Percentiles rank a stretch among this genome's conserved stretches.
Evolutionary conservation across 2,329 filamentous ascomycete species (phyloP).

Genomic region (Trichoderma afroharzianum): DNA sequence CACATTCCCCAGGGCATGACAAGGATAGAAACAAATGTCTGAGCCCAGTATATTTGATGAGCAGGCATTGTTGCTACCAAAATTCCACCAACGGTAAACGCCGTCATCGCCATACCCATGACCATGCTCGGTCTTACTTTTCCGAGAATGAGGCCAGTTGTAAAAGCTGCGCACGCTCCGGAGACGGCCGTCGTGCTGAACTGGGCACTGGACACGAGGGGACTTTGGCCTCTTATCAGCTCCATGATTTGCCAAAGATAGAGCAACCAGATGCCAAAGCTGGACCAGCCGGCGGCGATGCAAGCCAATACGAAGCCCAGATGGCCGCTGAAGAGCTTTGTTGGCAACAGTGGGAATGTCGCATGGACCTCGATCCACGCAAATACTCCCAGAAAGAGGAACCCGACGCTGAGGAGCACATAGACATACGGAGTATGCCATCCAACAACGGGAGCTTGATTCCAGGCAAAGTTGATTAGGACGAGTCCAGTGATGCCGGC

Average conservation of each 20-base stretch:
- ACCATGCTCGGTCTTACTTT: conserved; percentile 29
- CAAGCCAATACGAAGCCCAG: conserved; percentile 47
- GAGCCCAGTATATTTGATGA: conserved; percentile 57
- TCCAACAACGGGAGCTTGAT: conserved; percentile 54
- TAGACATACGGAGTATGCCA: conserved; percentile 54
- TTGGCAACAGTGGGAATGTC: conserved; percentile 3
- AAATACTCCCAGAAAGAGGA: conserved; percentile 50
- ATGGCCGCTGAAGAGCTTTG: conserved; percentile 4
- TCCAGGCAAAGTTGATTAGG: conserved; percentile 61
- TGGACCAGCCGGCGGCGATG: conserved; percentile 46
- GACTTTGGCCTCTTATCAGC: conserved; percentile 35
- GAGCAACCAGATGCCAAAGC: conserved; percentile 46
- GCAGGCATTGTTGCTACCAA: conserved; percentile 44
- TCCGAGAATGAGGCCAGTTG: conserved; percentile 34
- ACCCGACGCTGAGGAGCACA: conserved; percentile 50
- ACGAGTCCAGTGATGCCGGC: conserved; percentile 50
- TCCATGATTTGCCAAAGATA: conserved; percentile 46
- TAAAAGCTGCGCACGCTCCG: conserved; percentile 41
- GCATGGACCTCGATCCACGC: conserved; percentile 45
- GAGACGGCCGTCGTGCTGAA: conserved; percentile 33
- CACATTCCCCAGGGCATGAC: conserved; percentile 17
- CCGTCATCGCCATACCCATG: conserved; percentile 39
- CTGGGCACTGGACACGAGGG: conserved; percentile 39
- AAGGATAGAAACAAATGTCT: conserved; percentile 48
- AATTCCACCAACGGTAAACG: conserved; percentile 37